A percentile compares a stretch with the other conserved stretches of the same genome.
phyloP scores from a whole-genome alignment of 345 rosid species.

The Bruguiera gymnorhiza region DNA sequence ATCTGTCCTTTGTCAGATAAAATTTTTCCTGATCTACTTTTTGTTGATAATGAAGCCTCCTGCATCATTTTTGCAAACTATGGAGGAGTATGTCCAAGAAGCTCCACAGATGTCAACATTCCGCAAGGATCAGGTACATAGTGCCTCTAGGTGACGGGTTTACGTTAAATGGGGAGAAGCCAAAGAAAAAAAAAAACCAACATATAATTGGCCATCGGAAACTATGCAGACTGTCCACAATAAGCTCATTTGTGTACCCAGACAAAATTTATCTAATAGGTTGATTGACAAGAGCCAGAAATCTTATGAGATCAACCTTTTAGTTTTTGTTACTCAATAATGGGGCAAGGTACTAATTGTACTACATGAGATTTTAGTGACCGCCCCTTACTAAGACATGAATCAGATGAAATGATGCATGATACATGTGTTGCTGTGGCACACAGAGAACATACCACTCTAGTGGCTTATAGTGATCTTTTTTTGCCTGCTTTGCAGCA shows the following conservation, averaged over 20 bases:
- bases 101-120: slow-evolving; percentile 59
- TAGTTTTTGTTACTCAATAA: background rate
- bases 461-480: background rate
- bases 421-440: too few species aligned
- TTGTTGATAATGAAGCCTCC: slow-evolving; percentile 59
- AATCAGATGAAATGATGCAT: background rate
- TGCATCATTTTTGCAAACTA: slow-evolving; percentile 87
- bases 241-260: background rate
- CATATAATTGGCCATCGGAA: background rate
- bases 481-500: background rate
- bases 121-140: slow-evolving; percentile 72
- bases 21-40: background rate
- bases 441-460: background rate
- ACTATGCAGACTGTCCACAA: background rate
- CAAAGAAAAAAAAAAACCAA: background rate
- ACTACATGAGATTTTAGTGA: background rate
- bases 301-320: background rate
- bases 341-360: background rate
- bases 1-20: background rate
- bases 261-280: background rate
- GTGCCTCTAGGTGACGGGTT: background rate
- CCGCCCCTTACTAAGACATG: background rate
- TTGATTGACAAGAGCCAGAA: background rate
- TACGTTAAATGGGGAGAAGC: slow-evolving; percentile 1
- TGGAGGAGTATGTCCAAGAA: slow-evolving; percentile 95